Percentiles rank a stretch among this genome's conserved stretches.
These are phyloP conservation scores for Zalaria sp. DNA, from an alignment of 2,329 filamentous ascomycete genomes.

Conservation along the genomic window DNA sequence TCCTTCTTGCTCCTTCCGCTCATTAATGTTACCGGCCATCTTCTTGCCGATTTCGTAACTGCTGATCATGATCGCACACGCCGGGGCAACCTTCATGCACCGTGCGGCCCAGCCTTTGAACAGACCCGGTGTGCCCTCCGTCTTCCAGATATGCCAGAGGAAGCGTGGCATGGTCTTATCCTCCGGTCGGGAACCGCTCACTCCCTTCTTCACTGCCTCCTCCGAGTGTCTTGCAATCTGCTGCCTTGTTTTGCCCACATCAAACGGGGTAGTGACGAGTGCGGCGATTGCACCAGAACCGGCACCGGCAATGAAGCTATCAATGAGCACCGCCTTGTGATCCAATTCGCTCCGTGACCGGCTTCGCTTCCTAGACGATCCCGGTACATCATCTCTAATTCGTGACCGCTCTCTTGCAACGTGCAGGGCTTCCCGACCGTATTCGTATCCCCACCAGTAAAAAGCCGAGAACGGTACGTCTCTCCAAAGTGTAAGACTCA, in stretches of 20 bases:
- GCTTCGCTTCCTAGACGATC: conserved; percentile 16
- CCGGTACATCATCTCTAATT: not conserved
- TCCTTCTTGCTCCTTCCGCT: conserved; percentile 22
- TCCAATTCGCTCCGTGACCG: conserved; percentile 53
- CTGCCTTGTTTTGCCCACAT: conserved; percentile 91
- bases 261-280: conserved; percentile 84
- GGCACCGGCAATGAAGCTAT: conserved; percentile 81
- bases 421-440: conserved; percentile 56
- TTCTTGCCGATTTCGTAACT: conserved; percentile 94
- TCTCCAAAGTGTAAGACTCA: conserved; percentile 85
- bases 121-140: conserved; percentile 66
- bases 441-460: conserved; percentile 98
- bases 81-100: conserved; percentile 86
- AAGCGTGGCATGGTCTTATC: conserved; percentile 66
- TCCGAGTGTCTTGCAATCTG: conserved; percentile 59
- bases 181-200: conserved; percentile 45
- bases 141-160: conserved; percentile 79
- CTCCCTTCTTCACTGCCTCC: conserved; percentile 21
- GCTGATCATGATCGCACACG: conserved; percentile 98
- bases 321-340: conserved; percentile 63
- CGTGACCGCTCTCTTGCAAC: conserved; percentile 46
- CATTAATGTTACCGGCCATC: conserved; percentile 64
- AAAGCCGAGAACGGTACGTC: conserved; percentile 94
- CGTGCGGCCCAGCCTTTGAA: conserved; percentile 88
- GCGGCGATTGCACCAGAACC: conserved; percentile 73